These are phyloP conservation scores for Albugo candida DNA, from an alignment of 352 stramenopile species.

Conservation along the genomic window DNA sequence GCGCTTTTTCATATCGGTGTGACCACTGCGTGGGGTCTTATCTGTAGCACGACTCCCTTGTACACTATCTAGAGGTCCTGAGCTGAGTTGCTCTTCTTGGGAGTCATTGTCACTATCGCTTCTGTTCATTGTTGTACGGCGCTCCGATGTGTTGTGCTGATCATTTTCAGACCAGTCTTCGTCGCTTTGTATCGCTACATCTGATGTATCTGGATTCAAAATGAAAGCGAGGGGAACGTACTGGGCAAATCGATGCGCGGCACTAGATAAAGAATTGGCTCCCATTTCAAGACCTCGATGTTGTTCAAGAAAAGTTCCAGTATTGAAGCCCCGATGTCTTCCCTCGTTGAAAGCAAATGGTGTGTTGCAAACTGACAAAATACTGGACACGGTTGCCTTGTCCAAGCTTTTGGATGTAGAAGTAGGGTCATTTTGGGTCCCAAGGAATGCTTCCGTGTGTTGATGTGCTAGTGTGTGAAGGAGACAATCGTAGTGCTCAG, in stretches of 20 bases:
- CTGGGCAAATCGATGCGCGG: slow-evolving; percentile 42
- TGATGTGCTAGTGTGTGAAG: too few relatives aligned
- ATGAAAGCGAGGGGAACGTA: slow-evolving; percentile 67
- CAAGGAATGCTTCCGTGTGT: too few relatives aligned
- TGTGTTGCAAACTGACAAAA: too few relatives aligned
- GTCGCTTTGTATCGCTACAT: slow-evolving; percentile 35
- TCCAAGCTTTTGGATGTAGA: too few relatives aligned
- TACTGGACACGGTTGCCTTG: too few relatives aligned
- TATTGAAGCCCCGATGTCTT: too few relatives aligned
- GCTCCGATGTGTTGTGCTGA: background rate
- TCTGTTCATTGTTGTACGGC: slow-evolving; percentile 7
- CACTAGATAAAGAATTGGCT: slow-evolving; percentile 35
- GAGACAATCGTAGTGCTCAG: too few relatives aligned
- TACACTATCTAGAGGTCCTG: background rate
- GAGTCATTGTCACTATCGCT: slow-evolving; percentile 59
- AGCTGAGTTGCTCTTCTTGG: slow-evolving; percentile 20
- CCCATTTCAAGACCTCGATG: slow-evolving; percentile 37
- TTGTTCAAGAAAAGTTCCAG: too few relatives aligned
- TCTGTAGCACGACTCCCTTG: slow-evolving; percentile 5
- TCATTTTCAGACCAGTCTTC: slow-evolving; percentile 19
- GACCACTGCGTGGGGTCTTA: too few relatives aligned
- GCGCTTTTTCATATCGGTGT: slow-evolving; percentile 10
- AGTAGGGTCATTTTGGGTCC: too few relatives aligned
- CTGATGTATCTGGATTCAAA: slow-evolving; percentile 48
- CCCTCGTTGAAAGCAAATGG: too few relatives aligned